These are phyloP conservation scores for Taxawa tesnikishii DNA, from an alignment of 2,329 filamentous ascomycete genomes.

Conservation along the genomic window DNA sequence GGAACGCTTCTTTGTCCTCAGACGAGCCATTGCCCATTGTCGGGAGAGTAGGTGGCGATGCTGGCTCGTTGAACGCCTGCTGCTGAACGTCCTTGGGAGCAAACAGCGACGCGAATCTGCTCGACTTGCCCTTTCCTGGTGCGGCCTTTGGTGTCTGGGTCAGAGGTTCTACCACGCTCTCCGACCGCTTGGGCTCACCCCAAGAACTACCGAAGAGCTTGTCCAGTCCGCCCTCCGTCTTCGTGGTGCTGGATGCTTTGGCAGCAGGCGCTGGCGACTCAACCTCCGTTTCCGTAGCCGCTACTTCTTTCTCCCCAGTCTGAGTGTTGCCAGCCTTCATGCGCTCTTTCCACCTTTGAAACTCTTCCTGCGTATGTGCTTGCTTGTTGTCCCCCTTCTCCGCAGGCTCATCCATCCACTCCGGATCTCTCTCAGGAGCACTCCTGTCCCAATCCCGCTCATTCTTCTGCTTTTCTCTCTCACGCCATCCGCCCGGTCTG, in stretches of 20 bases:
- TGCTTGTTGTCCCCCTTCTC: constrained; percentile 48
- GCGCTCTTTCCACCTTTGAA: constrained; percentile 85
- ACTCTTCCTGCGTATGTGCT: constrained; percentile 71
- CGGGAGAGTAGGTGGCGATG: constrained; percentile 8
- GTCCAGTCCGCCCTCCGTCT: constrained; percentile 57
- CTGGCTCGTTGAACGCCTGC: constrained; percentile 10
- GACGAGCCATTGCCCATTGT: constrained; percentile 31
- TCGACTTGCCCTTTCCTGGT: constrained; percentile 55
- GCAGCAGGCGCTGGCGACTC: constrained; percentile 12
- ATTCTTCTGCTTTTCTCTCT: constrained; percentile 21
- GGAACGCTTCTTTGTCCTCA: constrained; percentile 73
- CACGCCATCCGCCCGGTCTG: constrained; percentile 47
- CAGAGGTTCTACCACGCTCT: constrained; percentile 24
- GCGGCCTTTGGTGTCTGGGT: constrained; percentile 24
- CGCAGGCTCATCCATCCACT: constrained; percentile 61
- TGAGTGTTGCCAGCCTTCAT: constrained; percentile 55
- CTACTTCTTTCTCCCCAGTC: constrained; percentile 19
- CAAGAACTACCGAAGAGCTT: constrained; percentile 58
- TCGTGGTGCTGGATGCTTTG: constrained; percentile 47
- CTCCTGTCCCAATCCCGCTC: constrained; percentile 43
- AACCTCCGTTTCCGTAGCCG: constrained; percentile 9
- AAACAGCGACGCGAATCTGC: constrained; percentile 72
- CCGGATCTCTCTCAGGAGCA: constrained; percentile 66
- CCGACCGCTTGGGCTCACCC: constrained; percentile 36
- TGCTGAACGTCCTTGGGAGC: constrained; percentile 24